phyloP scores from a whole-genome alignment of 2,329 filamentous ascomycete genomes.

The Fusarium ramigenum region DNA sequence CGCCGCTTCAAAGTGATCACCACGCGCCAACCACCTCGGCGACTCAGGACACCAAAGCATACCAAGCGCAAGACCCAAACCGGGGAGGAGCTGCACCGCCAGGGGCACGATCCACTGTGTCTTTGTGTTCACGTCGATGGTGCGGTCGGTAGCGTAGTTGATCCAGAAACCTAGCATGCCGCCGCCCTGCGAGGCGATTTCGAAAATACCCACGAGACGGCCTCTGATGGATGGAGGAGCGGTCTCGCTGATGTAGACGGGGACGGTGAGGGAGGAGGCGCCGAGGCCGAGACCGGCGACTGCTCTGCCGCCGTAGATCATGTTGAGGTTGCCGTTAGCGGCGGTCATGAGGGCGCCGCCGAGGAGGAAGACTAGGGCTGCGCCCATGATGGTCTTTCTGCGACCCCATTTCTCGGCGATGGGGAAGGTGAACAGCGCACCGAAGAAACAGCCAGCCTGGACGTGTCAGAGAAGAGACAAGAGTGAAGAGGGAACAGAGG shows the following conservation, averaged over 20 bases:
- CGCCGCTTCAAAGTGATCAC: slow-evolving; percentile 64
- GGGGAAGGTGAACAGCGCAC: slow-evolving; percentile 54
- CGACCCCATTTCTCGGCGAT: slow-evolving; percentile 59
- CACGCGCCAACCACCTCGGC: slow-evolving; percentile 67
- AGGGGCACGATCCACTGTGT: slow-evolving; percentile 64
- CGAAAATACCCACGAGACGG: slow-evolving; percentile 62
- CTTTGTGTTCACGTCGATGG: slow-evolving; percentile 45
- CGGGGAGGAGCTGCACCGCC: slow-evolving; percentile 65
- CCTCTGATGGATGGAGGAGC: slow-evolving; percentile 61
- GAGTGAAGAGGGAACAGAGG: too few relatives aligned
- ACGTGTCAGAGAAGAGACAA: not conserved
- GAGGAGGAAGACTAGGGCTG: slow-evolving; percentile 53
- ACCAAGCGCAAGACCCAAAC: slow-evolving; percentile 60
- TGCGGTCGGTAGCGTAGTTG: slow-evolving; percentile 43
- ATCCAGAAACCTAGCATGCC: slow-evolving; percentile 54
- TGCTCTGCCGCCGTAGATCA: slow-evolving; percentile 60
- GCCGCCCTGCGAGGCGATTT: slow-evolving; percentile 48
- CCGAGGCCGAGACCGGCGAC: slow-evolving; percentile 63
- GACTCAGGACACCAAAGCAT: slow-evolving; percentile 69
- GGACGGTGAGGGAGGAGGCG: slow-evolving; percentile 58
- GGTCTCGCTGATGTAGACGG: slow-evolving; percentile 54
- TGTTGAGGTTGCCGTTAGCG: slow-evolving; percentile 45
- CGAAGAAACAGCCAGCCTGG: slow-evolving; percentile 53
- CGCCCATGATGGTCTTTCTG: slow-evolving; percentile 56
- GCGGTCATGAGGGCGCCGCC: slow-evolving; percentile 50